Evolutionary conservation across 257 asterid species (phyloP).

Genomic region (Craterostigma plantagineum): DNA sequence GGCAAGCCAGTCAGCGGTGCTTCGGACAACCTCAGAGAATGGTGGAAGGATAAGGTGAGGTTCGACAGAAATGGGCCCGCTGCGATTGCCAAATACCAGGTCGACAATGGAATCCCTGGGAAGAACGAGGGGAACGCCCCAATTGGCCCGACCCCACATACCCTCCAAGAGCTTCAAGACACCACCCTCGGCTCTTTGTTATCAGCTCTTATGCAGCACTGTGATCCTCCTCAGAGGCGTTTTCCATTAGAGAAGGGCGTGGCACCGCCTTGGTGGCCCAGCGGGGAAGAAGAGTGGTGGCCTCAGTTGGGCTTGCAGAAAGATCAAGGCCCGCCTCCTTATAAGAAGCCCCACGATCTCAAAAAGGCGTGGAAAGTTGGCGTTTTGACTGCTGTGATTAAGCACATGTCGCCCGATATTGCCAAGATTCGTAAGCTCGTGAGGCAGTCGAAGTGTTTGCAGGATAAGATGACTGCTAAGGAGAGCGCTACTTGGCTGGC

Average conservation of each 20-base stretch:
- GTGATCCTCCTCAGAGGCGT: background rate
- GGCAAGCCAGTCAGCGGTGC: background rate
- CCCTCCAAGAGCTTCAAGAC: conserved; percentile 1
- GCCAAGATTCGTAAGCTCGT: conserved; percentile 51
- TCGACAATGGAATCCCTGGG: background rate
- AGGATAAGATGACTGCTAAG: conserved; percentile 89
- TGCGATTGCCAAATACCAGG: background rate
- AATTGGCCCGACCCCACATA: background rate
- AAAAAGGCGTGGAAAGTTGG: conserved; percentile 20
- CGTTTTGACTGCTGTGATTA: conserved; percentile 32
- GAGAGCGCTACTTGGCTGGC: conserved; percentile 10
- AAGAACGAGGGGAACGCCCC: background rate
- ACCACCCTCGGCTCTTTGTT: conserved; percentile 1
- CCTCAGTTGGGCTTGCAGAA: too few species aligned
- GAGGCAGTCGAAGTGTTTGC: conserved; percentile 62
- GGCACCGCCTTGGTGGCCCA: too few species aligned
- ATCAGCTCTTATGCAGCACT: conserved; percentile 1
- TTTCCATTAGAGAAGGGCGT: background rate
- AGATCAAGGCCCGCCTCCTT: too few species aligned
- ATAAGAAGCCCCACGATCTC: conserved; percentile 11
- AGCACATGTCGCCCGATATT: conserved; percentile 77
- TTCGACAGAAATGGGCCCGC: conserved; percentile 2
- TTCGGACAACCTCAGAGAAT: conserved; percentile 1
- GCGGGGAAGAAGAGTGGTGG: too few species aligned
- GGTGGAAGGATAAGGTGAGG: conserved; percentile 1